Evolutionary conservation across 495 filamentous ascomycete genomes (phyloP), one percentile per base, ranked within the genome.

Genomic region (Schizothecium vesticola): DNA sequence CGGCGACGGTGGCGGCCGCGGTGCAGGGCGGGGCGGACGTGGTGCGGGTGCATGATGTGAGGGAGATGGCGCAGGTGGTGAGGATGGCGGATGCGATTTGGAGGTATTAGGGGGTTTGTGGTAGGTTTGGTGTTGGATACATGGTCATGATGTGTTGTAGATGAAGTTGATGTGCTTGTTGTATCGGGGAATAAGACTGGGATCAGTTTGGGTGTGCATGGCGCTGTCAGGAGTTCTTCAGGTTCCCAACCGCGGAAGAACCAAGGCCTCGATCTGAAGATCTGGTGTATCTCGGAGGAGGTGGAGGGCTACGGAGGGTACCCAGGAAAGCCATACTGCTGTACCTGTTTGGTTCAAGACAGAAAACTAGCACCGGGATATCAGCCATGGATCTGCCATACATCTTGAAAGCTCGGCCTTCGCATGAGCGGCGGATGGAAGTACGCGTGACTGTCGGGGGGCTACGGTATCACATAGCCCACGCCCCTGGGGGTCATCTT

Each of bases 1-100:
- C 93, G 12, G 93, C 91, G 13, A 91, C 94, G 3, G 92, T 98
- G 3, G 88, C 92, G 11, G 91, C 92, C 21, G 92, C 92, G 72
- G 87, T 99, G 55, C 87, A 89, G 65, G 93, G 92, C n/a, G 95
- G 95, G 3, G 95, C 94, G 19, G 95, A 98, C 84, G 88, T 99
- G 64, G 91, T 99, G 23, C 83, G 95, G 67, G 95, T 99, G 26
- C 95, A 99, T 85, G 95, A 98, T 85, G 92, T 94, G 5, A 78
- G 81, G 69, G 91, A 96, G 83, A 99, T 97, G 95, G 85, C 81
- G 72, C 86, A 93, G 80, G 94, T 97, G 23, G 87, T 88, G 4
- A 90, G 87, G 75, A 93, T 99, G 86, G 90, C 92, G 10, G 94
- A 97, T 86, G 94, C 93, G 3, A 91, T 98, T 69, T 94, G 91